Evolutionary conservation across 768 basidiomycete species (phyloP), one percentile per base, ranked within the genome.

Genomic region (Suillus luteus): DNA sequence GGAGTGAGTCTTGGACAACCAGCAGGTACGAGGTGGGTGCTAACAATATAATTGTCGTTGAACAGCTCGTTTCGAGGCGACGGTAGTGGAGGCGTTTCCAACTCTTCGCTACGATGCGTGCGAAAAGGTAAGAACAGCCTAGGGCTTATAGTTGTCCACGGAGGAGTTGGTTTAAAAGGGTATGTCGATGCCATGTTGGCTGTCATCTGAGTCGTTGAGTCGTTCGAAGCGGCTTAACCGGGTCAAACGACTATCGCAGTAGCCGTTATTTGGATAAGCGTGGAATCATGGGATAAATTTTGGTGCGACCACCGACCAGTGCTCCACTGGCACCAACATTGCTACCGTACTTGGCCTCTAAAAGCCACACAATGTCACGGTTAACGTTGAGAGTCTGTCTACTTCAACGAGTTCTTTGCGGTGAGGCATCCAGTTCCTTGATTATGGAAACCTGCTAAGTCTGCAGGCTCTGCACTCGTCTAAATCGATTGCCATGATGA

Each of bases 11-110:
- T 66, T 17, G 75, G 74, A 59, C 65, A 75, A 8, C 71, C 71
- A 14, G 72, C 73, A 0, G 75, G 76, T 37, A 76, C 54, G 61
- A 76, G 58, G 22, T 76, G 75, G 12, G 74, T 76, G 10, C 65
- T 76, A 54, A 75, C 66, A 14, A 44, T 62, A 55, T 73, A 76
- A 15, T 60, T 51, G 9, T 64, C 65, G 44, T 66, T 60, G 59
- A 75, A 73, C 24, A 64, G 12, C 35, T 64, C 38, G 5, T 62
- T 49, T 33, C 75, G 70, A 11, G 70, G 67, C 35, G 65, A 61
- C 10, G 74, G 71, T n/a, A 77, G 35, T 1, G 57, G 12, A 0
- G 76, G 72, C 0, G 67, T 59, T 31, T 55, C 40, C 40, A 46
- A 12, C 0, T 4, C 55, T 60, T 64, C 64, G 12, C 46, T 48